Base-by-base conservation (phyloP, 495 filamentous ascomycete genomes). In the Niebla homalea region DNA sequence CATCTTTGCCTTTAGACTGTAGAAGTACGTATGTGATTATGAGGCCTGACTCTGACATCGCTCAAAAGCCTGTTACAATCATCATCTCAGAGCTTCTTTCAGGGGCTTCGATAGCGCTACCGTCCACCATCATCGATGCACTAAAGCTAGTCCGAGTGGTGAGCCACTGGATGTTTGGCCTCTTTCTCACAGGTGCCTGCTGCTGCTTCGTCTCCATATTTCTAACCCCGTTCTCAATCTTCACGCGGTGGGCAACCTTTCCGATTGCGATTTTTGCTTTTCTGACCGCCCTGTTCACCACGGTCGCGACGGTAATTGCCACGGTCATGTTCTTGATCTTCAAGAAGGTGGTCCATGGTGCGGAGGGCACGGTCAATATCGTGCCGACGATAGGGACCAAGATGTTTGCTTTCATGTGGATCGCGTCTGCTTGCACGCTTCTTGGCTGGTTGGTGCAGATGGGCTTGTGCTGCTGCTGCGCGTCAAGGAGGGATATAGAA, bases 401-500 rank as follows among this genome's bases (percentile, higher is more conserved):
- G 56, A 93, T 96, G 88, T 76, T 94, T 59, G 81, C 70, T 0
- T 93, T 94, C 56, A 88, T 94, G 84, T 96, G 89, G 89, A 72
- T 85, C 32, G 87, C 81, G 0, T 70, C 76, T 0, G 83, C 66
- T 0, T 83, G 81, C 46, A 74, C 75, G 6, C 58, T 89, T 1
- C 50, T 85, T 42, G 80, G 79, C 0, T 92, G 83, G 57, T 60
- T 87, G 12, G 63, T 90, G 29, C 84, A 90, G 59, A 62, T 81
- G 1, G 75, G 79, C 3, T 70, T 86, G 65, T 81, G 79, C 57
- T 95, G 89, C 59, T 87, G 79, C 58, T 84, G 81, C 60, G 72
- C 76, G 32, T 76, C 70, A 26, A 62, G 71, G 50, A 58, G 81
- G 52, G 81, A 84, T 62, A 57, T 83, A 3, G 71, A 59, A 56